phyloP scores from a whole-genome alignment of 495 filamentous ascomycete genomes.

The Penicillium robsamsonii region DNA sequence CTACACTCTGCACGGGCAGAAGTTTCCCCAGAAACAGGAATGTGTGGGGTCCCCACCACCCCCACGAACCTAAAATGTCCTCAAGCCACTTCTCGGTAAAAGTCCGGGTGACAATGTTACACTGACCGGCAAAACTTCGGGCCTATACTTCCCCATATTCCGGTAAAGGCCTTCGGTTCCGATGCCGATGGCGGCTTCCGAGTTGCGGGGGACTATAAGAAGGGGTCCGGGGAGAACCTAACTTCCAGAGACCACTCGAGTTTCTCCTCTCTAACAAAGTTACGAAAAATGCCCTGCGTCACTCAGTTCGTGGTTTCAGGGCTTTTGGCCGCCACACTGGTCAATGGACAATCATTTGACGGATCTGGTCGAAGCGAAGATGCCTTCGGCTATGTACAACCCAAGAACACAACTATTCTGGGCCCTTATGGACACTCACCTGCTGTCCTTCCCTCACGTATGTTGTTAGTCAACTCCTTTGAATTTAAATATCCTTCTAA shows the following conservation, averaged over 20 bases:
- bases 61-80: too few relatives aligned
- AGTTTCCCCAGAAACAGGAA: too few relatives aligned
- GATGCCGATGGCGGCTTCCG: not conserved
- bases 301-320: constrained; percentile 4
- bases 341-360: constrained; percentile 1
- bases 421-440: constrained; percentile 26
- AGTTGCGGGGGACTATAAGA: not conserved
- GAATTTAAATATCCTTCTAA: not conserved
- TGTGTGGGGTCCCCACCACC: too few relatives aligned
- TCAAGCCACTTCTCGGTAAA: too few relatives aligned
- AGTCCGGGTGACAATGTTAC: too few relatives aligned
- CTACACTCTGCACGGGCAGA: too few relatives aligned
- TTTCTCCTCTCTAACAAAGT: not conserved
- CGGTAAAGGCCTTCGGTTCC: too few relatives aligned
- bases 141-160: too few relatives aligned
- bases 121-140: too few relatives aligned
- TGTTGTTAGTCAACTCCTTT: not conserved
- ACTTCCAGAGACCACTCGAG: not conserved
- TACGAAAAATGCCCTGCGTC: not conserved
- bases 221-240: too few relatives aligned
- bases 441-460: constrained; percentile 25
- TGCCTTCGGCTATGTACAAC: constrained; percentile 28
- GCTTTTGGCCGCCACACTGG: constrained; percentile 4
- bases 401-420: constrained; percentile 26
- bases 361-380: constrained; percentile 1